Evolutionary conservation across 148 eudicot genomes (phyloP).

Genomic region (Cornus florida): DNA sequence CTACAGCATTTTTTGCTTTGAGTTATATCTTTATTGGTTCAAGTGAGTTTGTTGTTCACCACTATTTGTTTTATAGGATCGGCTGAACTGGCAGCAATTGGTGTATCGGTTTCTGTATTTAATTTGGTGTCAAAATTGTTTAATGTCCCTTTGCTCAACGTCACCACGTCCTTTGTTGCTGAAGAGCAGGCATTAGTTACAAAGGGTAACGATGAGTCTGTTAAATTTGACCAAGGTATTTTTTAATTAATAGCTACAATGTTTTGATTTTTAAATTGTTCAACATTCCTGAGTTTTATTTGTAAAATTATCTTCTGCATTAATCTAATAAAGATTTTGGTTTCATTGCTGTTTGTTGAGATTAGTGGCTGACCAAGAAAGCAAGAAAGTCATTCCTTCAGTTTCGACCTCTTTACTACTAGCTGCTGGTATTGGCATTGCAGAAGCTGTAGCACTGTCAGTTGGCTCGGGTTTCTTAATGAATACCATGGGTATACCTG

Average conservation of each 20-base stretch:
- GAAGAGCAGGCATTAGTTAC: constrained; percentile 75
- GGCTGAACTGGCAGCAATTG: constrained; percentile 91
- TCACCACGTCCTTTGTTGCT: constrained; percentile 94
- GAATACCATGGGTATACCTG: constrained; percentile 89
- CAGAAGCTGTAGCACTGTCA: constrained; percentile 81
- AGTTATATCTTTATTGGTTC: neutral
- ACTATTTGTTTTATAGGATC: constrained; percentile 53
- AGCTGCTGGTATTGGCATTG: constrained; percentile 76
- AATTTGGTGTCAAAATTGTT: constrained; percentile 88
- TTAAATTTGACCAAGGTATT: constrained; percentile 46
- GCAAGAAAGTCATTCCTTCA: constrained; percentile 67
- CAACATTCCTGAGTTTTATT: neutral
- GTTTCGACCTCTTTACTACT: constrained; percentile 75
- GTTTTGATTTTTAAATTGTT: neutral
- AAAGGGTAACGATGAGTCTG: constrained; percentile 25
- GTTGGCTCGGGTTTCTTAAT: constrained; percentile 72
- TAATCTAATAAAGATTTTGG: constrained; percentile 18
- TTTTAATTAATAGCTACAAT: constrained; percentile 7
- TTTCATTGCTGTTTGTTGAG: constrained; percentile 8
- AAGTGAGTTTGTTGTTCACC: neutral
- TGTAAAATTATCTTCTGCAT: constrained; percentile 5
- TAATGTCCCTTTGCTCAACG: constrained; percentile 89
- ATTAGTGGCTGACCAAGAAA: constrained; percentile 22
- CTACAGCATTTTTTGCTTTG: neutral
- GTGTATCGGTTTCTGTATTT: constrained; percentile 83